A percentile compares a stretch with the other conserved stretches of the same genome.
These are phyloP conservation scores for Gymnopilus junonius DNA, from an alignment of 768 basidiomycete species.

Conservation along the genomic window DNA sequence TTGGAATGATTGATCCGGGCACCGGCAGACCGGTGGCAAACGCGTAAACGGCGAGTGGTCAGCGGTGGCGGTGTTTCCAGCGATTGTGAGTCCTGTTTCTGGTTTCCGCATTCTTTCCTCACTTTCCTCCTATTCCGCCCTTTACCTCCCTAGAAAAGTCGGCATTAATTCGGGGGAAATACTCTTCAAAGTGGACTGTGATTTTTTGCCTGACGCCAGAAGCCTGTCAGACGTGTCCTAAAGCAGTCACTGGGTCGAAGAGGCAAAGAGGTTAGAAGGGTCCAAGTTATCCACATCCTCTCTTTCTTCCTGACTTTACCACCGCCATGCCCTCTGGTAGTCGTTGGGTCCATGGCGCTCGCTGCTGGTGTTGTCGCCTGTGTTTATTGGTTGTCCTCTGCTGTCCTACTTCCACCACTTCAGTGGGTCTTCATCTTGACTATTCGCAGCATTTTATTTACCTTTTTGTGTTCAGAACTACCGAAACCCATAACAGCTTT, in stretches of 20 bases:
- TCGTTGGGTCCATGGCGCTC: slow-evolving; percentile 65
- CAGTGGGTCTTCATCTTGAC: slow-evolving; percentile 37
- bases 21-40: neutral
- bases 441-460: neutral
- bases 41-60: neutral
- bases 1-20: neutral
- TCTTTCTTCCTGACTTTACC: slow-evolving; percentile 4
- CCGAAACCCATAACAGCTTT: slow-evolving; percentile 58
- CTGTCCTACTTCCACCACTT: slow-evolving; percentile 53
- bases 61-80: neutral
- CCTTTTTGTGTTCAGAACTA: slow-evolving; percentile 45
- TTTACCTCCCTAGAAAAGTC: no score
- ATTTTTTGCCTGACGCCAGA: slow-evolving; percentile 2
- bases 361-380: slow-evolving; percentile 54
- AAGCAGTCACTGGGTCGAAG: slow-evolving; percentile 9
- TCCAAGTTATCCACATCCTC: neutral
- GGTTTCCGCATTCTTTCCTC: neutral
- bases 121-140: neutral
- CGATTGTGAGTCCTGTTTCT: neutral
- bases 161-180: neutral
- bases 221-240: slow-evolving; percentile 9
- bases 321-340: slow-evolving; percentile 29
- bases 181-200: neutral
- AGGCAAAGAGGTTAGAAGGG: neutral
- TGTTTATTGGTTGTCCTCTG: slow-evolving; percentile 54